These are phyloP conservation scores for Colletotrichum sansevieriae DNA, from an alignment of 2,329 filamentous ascomycete species.

Conservation along the genomic window DNA sequence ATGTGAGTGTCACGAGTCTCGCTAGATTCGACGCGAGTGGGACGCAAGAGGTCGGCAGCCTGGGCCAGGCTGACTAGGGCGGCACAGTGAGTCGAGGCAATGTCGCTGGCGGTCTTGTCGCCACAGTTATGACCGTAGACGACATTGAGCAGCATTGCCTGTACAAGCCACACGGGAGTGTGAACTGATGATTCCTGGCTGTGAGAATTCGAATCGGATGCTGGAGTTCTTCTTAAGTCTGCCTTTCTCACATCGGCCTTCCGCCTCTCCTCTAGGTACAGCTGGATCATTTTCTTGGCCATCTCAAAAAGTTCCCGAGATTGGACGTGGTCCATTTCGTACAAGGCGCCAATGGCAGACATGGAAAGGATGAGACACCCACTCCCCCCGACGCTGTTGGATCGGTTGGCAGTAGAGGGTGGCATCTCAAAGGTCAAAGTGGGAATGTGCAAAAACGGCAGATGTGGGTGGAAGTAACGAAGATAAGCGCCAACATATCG, in stretches of 20 bases:
- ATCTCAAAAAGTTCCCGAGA: conserved; percentile 92
- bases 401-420: conserved; percentile 70
- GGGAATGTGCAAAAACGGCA: conserved; percentile 94
- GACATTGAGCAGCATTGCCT: conserved; percentile 96
- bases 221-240: conserved; percentile 66
- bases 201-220: conserved; percentile 61
- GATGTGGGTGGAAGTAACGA: conserved; percentile 90
- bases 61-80: conserved; percentile 91
- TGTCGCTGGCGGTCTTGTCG: conserved; percentile 90
- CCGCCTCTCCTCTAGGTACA: conserved; percentile 91
- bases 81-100: conserved; percentile 91
- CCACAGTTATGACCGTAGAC: conserved; percentile 96
- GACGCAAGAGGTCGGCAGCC: conserved; percentile 79
- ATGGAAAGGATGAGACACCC: conserved; percentile 90
- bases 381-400: conserved; percentile 77
- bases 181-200: conserved; percentile 73
- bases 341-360: conserved; percentile 80
- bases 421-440: conserved; percentile 91
- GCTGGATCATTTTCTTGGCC: conserved; percentile 94
- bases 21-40: conserved; percentile 58
- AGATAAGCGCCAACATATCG: conserved; percentile 93
- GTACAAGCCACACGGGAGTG: conserved; percentile 93
- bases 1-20: conserved; percentile 69
- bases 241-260: conserved; percentile 83
- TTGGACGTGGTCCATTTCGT: conserved; percentile 84